Evolutionary conservation across 2,329 filamentous ascomycete species (phyloP).

Genomic region (Neospermospora avenae): DNA sequence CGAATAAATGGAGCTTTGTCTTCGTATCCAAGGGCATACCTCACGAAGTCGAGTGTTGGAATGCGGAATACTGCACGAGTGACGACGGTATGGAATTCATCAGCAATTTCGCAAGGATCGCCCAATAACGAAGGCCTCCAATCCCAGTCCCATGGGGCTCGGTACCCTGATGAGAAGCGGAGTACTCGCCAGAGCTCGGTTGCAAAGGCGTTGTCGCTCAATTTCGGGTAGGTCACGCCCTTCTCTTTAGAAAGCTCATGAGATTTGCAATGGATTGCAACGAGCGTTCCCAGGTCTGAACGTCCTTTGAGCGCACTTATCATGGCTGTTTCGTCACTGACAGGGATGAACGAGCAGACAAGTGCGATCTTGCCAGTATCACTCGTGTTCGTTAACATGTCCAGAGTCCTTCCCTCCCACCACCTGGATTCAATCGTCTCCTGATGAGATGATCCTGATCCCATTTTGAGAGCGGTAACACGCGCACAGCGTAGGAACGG

Average conservation of each 20-base stretch:
- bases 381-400: neutral
- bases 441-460: neutral
- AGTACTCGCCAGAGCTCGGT: neutral
- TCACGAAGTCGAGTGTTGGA: too few species aligned
- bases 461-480: neutral
- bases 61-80: too few species aligned
- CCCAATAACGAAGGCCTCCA: neutral
- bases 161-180: neutral
- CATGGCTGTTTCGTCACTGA: neutral
- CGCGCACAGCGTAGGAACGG: neutral
- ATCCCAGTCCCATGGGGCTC: neutral
- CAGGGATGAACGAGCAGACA: neutral
- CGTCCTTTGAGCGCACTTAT: neutral
- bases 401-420: neutral
- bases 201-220: neutral
- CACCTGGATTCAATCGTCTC: neutral
- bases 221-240: neutral
- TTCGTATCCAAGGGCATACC: too few species aligned
- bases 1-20: too few species aligned
- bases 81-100: too few species aligned
- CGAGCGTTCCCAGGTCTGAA: neutral
- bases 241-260: neutral
- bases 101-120: neutral
- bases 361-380: neutral
- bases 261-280: neutral